Evolutionary conservation across 2,329 filamentous ascomycete species (phyloP), one percentile per base, ranked within the genome.

Genomic region (Colletotrichum euphorbiae): DNA sequence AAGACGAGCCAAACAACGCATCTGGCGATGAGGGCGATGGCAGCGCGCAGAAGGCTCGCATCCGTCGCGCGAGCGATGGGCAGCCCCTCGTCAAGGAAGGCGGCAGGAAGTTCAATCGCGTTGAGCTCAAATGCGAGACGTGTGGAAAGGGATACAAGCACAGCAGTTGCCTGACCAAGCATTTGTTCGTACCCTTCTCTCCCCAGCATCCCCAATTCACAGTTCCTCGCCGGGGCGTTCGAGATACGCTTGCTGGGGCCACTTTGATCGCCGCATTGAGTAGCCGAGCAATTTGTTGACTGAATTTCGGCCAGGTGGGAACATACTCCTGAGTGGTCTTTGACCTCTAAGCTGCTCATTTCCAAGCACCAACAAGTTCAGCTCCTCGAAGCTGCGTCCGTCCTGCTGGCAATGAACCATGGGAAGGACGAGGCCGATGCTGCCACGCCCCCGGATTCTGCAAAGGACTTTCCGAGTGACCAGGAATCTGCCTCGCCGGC

Each of bases 101-200:
- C 75, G 86, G 88, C 81, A 94, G 94, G 84, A 94, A 93, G 83
- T 87, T 89, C 80, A 92, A 89, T 82, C 89, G 90, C 76, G 89
- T 90, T 76, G 95, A 98, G 80, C 89, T 99, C 78, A 93, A 92
- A 81, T 99, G 96, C 85, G 93, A 97, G 79, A 95, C 94, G 82
- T 99, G 96, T 85, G 95, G 95, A 81, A 99, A 99, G 88, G 94
- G 94, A 83, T 99, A 99, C 89, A 99, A 99, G 90, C 96, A 99
- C 88, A 97, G 94, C 90, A 98, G 96, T 86, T 99, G 96, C 90
- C 90, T 99, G 86, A 97, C 93, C 80, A 99, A 98, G 89, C 96
- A 99, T 90, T 91, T 98, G 96, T 98, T 90, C 89, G 96, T 97
- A 87, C 84, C 87, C 89, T 87, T 84, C 82, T 82, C 82, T 82